Percentiles rank a stretch among this genome's conserved stretches.
Conservation (phyloP, 2,329 filamentous ascomycete genomes). For the Cercospora sojina region DNA sequence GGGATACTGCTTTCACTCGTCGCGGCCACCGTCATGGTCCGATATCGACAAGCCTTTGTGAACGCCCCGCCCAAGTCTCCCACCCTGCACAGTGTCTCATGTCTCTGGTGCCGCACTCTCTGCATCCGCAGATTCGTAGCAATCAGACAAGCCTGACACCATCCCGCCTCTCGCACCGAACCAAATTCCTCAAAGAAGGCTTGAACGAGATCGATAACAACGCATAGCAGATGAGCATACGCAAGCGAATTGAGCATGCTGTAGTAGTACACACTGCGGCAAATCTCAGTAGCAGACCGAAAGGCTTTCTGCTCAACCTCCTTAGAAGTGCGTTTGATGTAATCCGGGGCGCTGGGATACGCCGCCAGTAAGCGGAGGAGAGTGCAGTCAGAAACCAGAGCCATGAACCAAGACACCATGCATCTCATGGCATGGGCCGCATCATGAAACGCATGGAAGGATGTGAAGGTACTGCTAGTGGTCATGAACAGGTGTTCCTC, state of each 20-base stretch:
- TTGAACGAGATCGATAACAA: constrained; percentile 17
- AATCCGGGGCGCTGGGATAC: background rate
- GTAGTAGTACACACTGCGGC: constrained; percentile 19
- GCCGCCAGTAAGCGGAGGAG: constrained; percentile 16
- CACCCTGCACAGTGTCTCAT: constrained; percentile 17
- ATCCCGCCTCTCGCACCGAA: constrained; percentile 12
- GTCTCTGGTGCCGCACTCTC: background rate
- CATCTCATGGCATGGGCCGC: constrained; percentile 13
- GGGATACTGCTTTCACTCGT: background rate
- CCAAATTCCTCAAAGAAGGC: constrained; percentile 16
- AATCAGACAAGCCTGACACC: constrained; percentile 20
- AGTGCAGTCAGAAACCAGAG: constrained; percentile 15
- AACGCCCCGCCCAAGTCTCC: constrained; percentile 13
- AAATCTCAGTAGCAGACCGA: constrained; percentile 12
- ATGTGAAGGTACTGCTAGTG: constrained; percentile 16
- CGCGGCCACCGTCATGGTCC: constrained; percentile 9
- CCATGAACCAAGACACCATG: constrained; percentile 14
- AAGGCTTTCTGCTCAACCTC: constrained; percentile 38
- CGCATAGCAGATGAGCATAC: constrained; percentile 13
- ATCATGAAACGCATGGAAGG: constrained; percentile 17
- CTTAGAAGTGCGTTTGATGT: background rate
- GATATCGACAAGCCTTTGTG: constrained; percentile 16
- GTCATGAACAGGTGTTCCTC: constrained; percentile 22
- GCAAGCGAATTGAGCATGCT: constrained; percentile 17
- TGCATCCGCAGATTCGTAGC: constrained; percentile 15